Evolutionary conservation across 2,329 filamentous ascomycete species (phyloP).

Genomic region (Pseudogymnoascus pannorum): DNA sequence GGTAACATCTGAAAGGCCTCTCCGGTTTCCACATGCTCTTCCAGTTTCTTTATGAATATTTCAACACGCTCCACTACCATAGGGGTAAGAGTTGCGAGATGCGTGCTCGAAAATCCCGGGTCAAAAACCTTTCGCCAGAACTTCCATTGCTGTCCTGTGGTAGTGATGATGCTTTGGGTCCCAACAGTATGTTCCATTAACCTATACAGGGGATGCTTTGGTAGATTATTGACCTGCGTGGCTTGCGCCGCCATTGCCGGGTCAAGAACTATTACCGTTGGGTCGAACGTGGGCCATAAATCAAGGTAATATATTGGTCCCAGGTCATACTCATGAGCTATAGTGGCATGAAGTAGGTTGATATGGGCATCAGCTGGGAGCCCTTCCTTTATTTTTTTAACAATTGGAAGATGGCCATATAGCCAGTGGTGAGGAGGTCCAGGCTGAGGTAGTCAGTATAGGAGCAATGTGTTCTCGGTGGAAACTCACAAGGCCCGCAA

Average conservation of each 20-base stretch:
- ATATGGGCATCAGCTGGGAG: not conserved
- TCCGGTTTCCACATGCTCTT: slow-evolving; percentile 12
- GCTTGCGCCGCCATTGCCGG: slow-evolving; percentile 14
- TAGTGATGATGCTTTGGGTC: not conserved
- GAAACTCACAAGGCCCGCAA: not conserved
- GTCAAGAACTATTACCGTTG: slow-evolving; percentile 16
- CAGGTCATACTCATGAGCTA: slow-evolving; percentile 16
- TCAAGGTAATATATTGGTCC: slow-evolving; percentile 20
- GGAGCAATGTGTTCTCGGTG: not conserved
- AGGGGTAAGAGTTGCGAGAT: not conserved
- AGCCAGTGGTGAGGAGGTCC: not conserved
- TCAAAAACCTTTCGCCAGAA: slow-evolving; percentile 1
- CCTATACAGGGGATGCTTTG: slow-evolving; percentile 13
- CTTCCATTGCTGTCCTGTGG: not conserved
- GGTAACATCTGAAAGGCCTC: slow-evolving; percentile 13
- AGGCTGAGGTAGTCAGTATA: not conserved
- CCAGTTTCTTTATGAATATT: slow-evolving; percentile 18
- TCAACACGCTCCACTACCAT: not conserved
- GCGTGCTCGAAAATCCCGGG: not conserved
- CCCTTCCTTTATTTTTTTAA: not conserved
- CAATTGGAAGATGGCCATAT: not conserved
- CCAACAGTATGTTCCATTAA: not conserved
- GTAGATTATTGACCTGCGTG: slow-evolving; percentile 14
- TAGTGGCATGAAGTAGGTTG: not conserved
- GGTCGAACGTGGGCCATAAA: slow-evolving; percentile 13